Evolutionary conservation across 169 alveolate species (phyloP), one percentile per base, ranked within the genome.

Genomic region (Cytauxzoon felis): DNA sequence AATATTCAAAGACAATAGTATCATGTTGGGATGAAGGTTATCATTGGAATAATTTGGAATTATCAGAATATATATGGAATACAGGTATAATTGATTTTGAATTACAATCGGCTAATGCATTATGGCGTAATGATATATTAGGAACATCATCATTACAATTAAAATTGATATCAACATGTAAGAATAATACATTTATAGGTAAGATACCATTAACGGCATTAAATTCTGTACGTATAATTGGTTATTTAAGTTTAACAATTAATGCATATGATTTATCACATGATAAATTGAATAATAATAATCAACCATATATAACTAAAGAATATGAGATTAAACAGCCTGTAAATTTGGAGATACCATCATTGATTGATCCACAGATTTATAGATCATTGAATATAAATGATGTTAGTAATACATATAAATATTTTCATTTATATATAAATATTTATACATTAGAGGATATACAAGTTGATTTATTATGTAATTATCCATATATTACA

Each of bases 1-100:
- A 92, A 63, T 76, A 73, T 48, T 73, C 86, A 45, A 92, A 91
- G 67, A 81, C 91, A 57, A 87, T 78, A 27, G 93, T 91, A 11
- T 93, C 93, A 19, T 88, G 90, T 65, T 92, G 96, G 96, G 96
- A 92, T 47, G 96, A 91, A 58, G 71, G 91, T 53, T 80, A 78
- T 71, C 68, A 89, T 38, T 92, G 96, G 96, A 81, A 85, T 34
- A 89, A 92, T 82, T 38, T 92, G 4, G 83, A 73, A 38, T 78
- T 91, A 21, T 76, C 95, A 30, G 86, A 67, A 72, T 67, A 89
- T 13, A 94, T 89, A 64, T 92, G 96, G 96, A 90, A 81, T 21
- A 78, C 88, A 48, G 90, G 94, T 50, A 90, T 87, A 54, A 88
- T 92, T 18, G 93, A 90, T 45, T 92, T 92, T 76, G 97, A 92